phyloP scores from a whole-genome alignment of 371 early-diverging fungal species.

The Dinochytrium kinnereticum region DNA sequence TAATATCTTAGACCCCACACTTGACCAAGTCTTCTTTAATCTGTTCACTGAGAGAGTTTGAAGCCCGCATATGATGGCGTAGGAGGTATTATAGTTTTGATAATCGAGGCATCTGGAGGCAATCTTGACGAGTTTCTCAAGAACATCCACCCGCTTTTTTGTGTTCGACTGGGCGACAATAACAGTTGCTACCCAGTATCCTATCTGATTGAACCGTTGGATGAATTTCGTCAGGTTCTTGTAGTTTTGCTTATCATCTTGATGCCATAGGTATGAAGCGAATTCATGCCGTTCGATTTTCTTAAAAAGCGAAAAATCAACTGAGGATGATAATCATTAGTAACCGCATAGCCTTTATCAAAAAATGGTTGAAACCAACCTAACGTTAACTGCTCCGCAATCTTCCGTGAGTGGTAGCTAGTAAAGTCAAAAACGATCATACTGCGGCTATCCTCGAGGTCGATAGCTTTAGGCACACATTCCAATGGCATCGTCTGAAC shows the following conservation, averaged over 20 bases:
- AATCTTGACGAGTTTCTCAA: constrained; percentile 47
- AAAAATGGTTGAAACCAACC: background rate
- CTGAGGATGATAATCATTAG: background rate
- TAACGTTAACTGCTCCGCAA: constrained; percentile 13
- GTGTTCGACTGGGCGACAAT: constrained; percentile 31
- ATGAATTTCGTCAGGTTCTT: constrained; percentile 37
- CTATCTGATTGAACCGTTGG: constrained; percentile 49
- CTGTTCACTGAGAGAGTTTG: constrained; percentile 5
- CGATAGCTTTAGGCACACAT: background rate
- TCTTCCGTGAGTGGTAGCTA: constrained; percentile 5
- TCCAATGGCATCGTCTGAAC: background rate
- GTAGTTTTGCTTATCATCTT: background rate
- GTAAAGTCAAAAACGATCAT: constrained; percentile 13
- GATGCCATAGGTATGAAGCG: constrained; percentile 6
- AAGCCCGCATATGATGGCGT: constrained; percentile 18
- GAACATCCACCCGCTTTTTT: constrained; percentile 34
- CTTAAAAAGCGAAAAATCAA: background rate
- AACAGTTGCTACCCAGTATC: constrained; percentile 51
- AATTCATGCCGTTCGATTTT: background rate
- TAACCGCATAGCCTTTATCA: too few relatives aligned
- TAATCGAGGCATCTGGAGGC: constrained; percentile 18
- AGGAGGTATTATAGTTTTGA: constrained; percentile 16
- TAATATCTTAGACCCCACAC: constrained; percentile 2
- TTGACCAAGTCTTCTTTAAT: constrained; percentile 13
- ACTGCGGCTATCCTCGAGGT: background rate